phyloP scores from a whole-genome alignment of 345 rosid genomes.

The Bruguiera parviflora region DNA sequence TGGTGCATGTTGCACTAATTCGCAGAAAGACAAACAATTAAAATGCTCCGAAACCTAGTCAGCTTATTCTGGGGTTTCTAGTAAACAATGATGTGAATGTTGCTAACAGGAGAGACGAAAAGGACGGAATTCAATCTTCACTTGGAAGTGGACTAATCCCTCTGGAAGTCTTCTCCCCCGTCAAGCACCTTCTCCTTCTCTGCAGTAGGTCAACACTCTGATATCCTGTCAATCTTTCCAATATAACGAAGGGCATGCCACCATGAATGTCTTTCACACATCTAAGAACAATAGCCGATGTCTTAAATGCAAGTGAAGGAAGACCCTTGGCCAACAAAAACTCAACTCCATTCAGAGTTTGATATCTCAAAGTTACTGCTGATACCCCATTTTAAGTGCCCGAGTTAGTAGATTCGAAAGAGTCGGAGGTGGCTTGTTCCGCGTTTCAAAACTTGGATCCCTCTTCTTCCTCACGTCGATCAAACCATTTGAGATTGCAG shows the following conservation, averaged over 20 bases:
- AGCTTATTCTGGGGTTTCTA: too few relatives aligned
- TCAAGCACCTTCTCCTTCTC: conserved; percentile 25
- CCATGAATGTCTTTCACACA: conserved; percentile 77
- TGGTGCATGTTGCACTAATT: too few relatives aligned
- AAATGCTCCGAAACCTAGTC: too few relatives aligned
- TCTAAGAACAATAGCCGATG: conserved; percentile 75
- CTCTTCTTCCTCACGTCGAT: conserved; percentile 72
- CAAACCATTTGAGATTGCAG: conserved; percentile 45
- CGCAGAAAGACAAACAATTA: too few relatives aligned
- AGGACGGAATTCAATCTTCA: neutral
- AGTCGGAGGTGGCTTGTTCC: conserved; percentile 86
- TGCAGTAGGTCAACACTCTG: conserved; percentile 41
- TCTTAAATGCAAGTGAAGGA: conserved; percentile 68
- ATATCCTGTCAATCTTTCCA: conserved; percentile 41
- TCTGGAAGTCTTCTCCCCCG: conserved; percentile 3
- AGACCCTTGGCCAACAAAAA: conserved; percentile 56
- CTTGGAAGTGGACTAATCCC: conserved; percentile 16
- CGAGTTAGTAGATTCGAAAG: conserved; percentile 74
- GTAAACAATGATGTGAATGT: too few relatives aligned
- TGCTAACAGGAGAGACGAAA: neutral
- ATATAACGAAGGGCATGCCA: conserved; percentile 59
- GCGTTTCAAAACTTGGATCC: conserved; percentile 84
- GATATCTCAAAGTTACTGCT: conserved; percentile 90
- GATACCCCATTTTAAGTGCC: conserved; percentile 85
- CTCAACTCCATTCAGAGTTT: conserved; percentile 79